These are phyloP conservation scores for Platanus orientalis DNA, from an alignment of 164 flowering plant genomes.

Conservation along the genomic window DNA sequence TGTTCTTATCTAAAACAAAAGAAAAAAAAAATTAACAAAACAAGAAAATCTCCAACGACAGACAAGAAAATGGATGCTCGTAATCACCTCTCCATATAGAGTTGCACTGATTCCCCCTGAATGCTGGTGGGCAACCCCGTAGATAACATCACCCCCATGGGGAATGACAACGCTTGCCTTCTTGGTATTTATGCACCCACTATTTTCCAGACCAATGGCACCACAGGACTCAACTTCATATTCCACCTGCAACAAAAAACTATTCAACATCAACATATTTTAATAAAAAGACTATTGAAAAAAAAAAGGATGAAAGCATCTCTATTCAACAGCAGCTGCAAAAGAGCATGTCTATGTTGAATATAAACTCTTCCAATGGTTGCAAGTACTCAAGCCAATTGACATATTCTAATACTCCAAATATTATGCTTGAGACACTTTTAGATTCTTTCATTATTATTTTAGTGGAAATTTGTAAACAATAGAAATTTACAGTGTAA, in stretches of 20 bases:
- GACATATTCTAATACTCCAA: too few relatives aligned
- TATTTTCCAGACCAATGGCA: conserved; percentile 14
- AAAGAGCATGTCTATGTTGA: not conserved
- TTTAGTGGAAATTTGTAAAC: too few relatives aligned
- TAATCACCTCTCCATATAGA: conserved; percentile 61
- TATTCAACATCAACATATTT: not conserved
- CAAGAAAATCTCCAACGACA: not conserved
- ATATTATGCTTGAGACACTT: too few relatives aligned
- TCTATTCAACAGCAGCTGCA: not conserved
- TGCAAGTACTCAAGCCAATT: not conserved
- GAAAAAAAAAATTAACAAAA: conserved; percentile 1
- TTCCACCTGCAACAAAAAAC: conserved; percentile 52
- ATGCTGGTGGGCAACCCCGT: conserved; percentile 85
- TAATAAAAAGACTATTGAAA: not conserved
- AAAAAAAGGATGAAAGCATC: not conserved
- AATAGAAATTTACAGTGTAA: too few relatives aligned
- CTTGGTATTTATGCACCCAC: conserved; percentile 40
- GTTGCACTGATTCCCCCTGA: conserved; percentile 64
- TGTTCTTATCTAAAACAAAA: not conserved
- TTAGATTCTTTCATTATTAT: too few relatives aligned
- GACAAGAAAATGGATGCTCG: not conserved
- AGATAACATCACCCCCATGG: conserved; percentile 59
- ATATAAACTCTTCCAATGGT: not conserved
- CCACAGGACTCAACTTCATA: conserved; percentile 55
- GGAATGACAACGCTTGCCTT: conserved; percentile 44